Percentiles rank a stretch among this genome's conserved stretches.
phyloP scores from a whole-genome alignment of 2,329 filamentous ascomycete genomes.

The Apiospora saccharicola region DNA sequence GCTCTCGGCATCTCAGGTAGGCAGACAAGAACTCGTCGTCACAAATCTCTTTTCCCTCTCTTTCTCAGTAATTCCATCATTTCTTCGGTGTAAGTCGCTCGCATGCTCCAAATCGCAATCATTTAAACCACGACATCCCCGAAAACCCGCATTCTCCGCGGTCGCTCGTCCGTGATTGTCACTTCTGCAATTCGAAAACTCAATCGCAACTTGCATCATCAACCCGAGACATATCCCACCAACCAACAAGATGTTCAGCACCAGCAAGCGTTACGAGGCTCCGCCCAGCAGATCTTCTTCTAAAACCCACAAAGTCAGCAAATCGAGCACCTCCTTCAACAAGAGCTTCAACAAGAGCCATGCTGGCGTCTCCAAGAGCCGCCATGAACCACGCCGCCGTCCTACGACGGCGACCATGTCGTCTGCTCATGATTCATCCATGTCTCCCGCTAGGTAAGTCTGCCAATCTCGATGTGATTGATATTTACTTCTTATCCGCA shows the following conservation, averaged over 20 bases:
- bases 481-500: slow-evolving; percentile 22
- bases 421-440: slow-evolving; percentile 46
- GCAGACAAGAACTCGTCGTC: slow-evolving; percentile 17
- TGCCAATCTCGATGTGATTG: background rate
- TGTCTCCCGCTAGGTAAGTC: slow-evolving; percentile 55
- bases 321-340: slow-evolving; percentile 62
- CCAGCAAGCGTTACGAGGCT: slow-evolving; percentile 9
- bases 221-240: background rate
- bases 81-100: slow-evolving; percentile 14
- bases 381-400: slow-evolving; percentile 59
- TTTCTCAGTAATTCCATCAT: slow-evolving; percentile 12
- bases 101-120: background rate
- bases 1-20: slow-evolving; percentile 22
- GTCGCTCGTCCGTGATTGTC: slow-evolving; percentile 2
- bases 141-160: background rate
- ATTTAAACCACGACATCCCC: background rate
- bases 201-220: background rate
- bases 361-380: slow-evolving; percentile 59
- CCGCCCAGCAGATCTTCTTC: slow-evolving; percentile 60
- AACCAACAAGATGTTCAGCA: slow-evolving; percentile 16
- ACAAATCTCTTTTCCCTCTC: background rate
- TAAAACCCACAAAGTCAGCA: slow-evolving; percentile 57
- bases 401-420: slow-evolving; percentile 55
- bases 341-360: slow-evolving; percentile 63
- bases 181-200: background rate